Evolutionary conservation across 345 rosid species (phyloP), one percentile per base, ranked within the genome.

Genomic region (Corchorus olitorius): DNA sequence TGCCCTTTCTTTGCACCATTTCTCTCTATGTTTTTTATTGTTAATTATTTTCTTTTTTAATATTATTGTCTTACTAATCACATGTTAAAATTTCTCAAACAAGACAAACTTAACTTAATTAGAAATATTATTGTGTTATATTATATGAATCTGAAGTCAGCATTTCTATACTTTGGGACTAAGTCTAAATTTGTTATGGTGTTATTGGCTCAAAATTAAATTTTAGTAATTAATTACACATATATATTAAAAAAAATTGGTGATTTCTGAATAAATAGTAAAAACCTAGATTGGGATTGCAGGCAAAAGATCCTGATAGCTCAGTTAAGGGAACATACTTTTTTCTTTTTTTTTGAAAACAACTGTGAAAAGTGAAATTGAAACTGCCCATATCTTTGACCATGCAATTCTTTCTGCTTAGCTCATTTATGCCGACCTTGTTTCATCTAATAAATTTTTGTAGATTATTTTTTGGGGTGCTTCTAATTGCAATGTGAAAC

Each of bases 61-160:
- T 69, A 50, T 3, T 4, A 12, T 34, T 61, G 1, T 5, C n/a
- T 33, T 34, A 15, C 60, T 16, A 27, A 27, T 27, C 73, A 52
- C 73, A 52, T 70, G 61, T 34, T 45, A 17, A 27, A 52, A 52
- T 52, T 70, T 52, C 73, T 70, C 27, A 9, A 52, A 22, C 46
- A 50, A 15, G 2, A 70, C 73, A 27, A 34, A 69, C 9, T 27
- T 12, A 69, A 37, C 37, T 58, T 19, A 13, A 20, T 20, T 5
- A 53, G 60, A 22, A 58, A 58, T 1, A 2, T 56, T 55, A n/a
- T n/a, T 3, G 2, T 20, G 3, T 27, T 27, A 27, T 27, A 27
- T 27, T 27, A 27, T 27, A 27, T 27, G 11, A 58, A 22, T 58
- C 35, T 35, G 22, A 59, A 59, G 16, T 10, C 64, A 58, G 61